Evolutionary conservation across 805 yeast genomes (phyloP).

Genomic region (Wilhelminamyces savonicus): DNA sequence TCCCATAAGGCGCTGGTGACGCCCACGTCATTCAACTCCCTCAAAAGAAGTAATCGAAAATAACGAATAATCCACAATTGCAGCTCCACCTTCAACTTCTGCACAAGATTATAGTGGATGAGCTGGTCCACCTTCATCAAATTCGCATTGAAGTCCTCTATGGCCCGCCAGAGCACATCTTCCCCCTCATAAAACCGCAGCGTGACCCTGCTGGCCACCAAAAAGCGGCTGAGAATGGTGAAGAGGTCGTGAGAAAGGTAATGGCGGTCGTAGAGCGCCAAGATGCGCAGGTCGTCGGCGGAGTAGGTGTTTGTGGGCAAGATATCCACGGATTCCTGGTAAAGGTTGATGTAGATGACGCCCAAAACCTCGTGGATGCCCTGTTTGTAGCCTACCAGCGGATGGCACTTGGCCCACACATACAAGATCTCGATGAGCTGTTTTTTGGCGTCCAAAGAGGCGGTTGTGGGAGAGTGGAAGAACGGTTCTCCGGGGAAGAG

Average conservation of each 20-base stretch:
- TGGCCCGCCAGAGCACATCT: slow-evolving; percentile 34
- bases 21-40: slow-evolving; percentile 42
- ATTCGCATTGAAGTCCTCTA: slow-evolving; percentile 42
- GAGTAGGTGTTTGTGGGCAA: slow-evolving; percentile 9
- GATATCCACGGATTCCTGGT: slow-evolving; percentile 25
- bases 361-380: slow-evolving; percentile 53
- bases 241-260: slow-evolving; percentile 39
- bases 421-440: slow-evolving; percentile 38
- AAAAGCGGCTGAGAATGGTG: slow-evolving; percentile 35
- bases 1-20: slow-evolving; percentile 42
- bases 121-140: slow-evolving; percentile 46
- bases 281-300: slow-evolving; percentile 26
- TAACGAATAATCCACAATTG: slow-evolving; percentile 53
- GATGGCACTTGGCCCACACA: slow-evolving; percentile 45
- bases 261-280: slow-evolving; percentile 30
- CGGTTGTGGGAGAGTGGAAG: slow-evolving; percentile 14
- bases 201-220: slow-evolving; percentile 36
- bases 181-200: slow-evolving; percentile 31
- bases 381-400: slow-evolving; percentile 32
- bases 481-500: slow-evolving; percentile 43
- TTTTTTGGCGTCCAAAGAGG: slow-evolving; percentile 13
- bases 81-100: slow-evolving; percentile 40
- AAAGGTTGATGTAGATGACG: slow-evolving; percentile 35
- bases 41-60: slow-evolving; percentile 37
- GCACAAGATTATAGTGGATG: slow-evolving; percentile 38